Evolutionary conservation across 768 basidiomycete genomes (phyloP), one percentile per base, ranked within the genome.

Genomic region (Lactarius quietus): DNA sequence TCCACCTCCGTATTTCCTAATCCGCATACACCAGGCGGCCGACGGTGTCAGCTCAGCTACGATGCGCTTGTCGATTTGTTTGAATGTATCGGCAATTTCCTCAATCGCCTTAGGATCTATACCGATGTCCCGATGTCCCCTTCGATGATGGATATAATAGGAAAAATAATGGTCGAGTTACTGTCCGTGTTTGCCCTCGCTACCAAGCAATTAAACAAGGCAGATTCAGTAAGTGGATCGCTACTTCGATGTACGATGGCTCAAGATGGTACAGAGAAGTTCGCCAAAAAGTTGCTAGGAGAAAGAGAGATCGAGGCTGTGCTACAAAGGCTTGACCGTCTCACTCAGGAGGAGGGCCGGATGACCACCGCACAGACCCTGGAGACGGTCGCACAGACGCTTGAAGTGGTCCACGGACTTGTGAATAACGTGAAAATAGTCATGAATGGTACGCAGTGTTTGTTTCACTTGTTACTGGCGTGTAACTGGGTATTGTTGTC

Each of bases 321-420:
- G 1, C 28, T 58, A 8, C 14, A 26, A 36, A 57, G 57, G 36
- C 26, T 63, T 1, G 38, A 53, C 17, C 51, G 38, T 20, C 63
- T 59, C 29, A 59, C 57, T 4, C 29, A 41, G n/a, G 57, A 64
- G 7, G 63, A 64, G 23, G 39, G 26, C 18, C 63, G 51, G 23
- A 29, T 38, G 8, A 53, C 51, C 17, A 38, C 15, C 1, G 57
- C 63, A 0, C 57, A 64, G 31, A 59, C 51, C 1, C 39, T n/a
- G n/a, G n/a, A n/a, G n/a, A n/a, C n/a, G n/a, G n/a, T n/a, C 1
- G 57, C 63, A 0, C 57, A 64, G 31, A 59, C 51, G 0, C 39
- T 58, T 3, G 63, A 64, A 18, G 48, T 51, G 10, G 48, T 64
- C 3, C 29, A 41, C 17, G 48, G 38, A 18, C 63, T 64, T 26